Base-by-base conservation (phyloP, 2,329 filamentous ascomycete genomes). In the Calycina herbarum region DNA sequence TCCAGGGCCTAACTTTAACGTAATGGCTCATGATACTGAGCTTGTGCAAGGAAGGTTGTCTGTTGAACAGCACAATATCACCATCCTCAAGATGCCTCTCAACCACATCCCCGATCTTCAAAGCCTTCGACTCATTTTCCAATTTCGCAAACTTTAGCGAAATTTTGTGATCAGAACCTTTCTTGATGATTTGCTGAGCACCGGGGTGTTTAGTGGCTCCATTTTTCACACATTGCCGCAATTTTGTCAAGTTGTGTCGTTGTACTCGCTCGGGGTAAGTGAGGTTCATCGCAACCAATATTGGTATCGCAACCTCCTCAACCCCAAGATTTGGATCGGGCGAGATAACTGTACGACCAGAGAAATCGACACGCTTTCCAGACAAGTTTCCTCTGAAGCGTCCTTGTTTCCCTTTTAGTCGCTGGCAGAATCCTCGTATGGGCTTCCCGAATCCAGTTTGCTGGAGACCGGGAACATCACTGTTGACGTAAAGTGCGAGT, bases 291-390 rank as follows among this genome's bases (percentile, higher is more conserved):
- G 95, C 95, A n/a, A 99, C 94, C 20, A 96, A 83, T 67, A 90
- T 84, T 0, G 95, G 95, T 35, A 99, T 89, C 4, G 94, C 94
- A 42, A 99, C 95, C 78, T 99, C 89, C 71, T 98, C 93, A 69
- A 99, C 93, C 20, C 91, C 89, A 59, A 99, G 78, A 73, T 99
- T 99, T 2, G 95, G 95, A 78, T 99, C 95, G 0, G 95, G 95
- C 0, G 94, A 97, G 78, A 99, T 99, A 78, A 99, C 95, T 0
- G 95, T 99, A 77, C 95, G 89, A 20, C 93, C 95, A 11, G 95
- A 99, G 78, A 98, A 99, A 76, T 99, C 94, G 63, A 99, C 95
- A 85, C 95, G 94, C 79, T 99, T 99, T 76, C 95, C 95, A 0
- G 94, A 98, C 66, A 99, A 79, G 74, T 99, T 99, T 66, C 96